phyloP scores from a whole-genome alignment of 2,329 filamentous ascomycete species.

The Helotiales sp. region DNA sequence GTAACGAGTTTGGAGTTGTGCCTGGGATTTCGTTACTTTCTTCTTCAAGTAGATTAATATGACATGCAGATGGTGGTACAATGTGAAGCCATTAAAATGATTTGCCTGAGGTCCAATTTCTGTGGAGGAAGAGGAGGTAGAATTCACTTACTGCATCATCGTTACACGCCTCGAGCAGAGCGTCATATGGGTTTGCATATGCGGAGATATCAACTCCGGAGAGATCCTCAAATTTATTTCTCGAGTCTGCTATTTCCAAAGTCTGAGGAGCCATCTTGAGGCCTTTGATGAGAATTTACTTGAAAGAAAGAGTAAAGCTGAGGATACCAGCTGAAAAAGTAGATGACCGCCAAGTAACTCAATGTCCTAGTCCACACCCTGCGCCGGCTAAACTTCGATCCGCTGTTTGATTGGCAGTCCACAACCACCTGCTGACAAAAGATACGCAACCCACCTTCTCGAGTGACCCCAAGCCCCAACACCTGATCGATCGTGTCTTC shows the following conservation, averaged over 20 bases:
- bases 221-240: slow-evolving; percentile 43
- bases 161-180: slow-evolving; percentile 42
- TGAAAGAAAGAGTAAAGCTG: not conserved
- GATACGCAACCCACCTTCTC: not conserved
- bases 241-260: slow-evolving; percentile 33
- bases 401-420: not conserved
- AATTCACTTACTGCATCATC: slow-evolving; percentile 39
- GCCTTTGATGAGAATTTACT: not conserved
- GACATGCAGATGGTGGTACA: not conserved
- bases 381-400: not conserved
- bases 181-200: slow-evolving; percentile 43
- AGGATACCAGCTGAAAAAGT: not conserved
- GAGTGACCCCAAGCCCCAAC: not conserved
- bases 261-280: slow-evolving; percentile 15
- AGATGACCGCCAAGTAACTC: not conserved
- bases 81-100: no score
- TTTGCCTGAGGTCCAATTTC: not conserved
- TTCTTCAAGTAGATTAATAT: not conserved
- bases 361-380: not conserved
- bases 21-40: slow-evolving; percentile 22
- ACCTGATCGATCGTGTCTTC: not conserved
- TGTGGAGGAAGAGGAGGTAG: not conserved
- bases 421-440: not conserved
- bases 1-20: slow-evolving; percentile 55
- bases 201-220: slow-evolving; percentile 41